A percentile compares a stretch with the other conserved stretches of the same genome.
Evolutionary conservation across 192 early-diverging fungal genomes (phyloP).

Genomic region (Diversispora epigaea): DNA sequence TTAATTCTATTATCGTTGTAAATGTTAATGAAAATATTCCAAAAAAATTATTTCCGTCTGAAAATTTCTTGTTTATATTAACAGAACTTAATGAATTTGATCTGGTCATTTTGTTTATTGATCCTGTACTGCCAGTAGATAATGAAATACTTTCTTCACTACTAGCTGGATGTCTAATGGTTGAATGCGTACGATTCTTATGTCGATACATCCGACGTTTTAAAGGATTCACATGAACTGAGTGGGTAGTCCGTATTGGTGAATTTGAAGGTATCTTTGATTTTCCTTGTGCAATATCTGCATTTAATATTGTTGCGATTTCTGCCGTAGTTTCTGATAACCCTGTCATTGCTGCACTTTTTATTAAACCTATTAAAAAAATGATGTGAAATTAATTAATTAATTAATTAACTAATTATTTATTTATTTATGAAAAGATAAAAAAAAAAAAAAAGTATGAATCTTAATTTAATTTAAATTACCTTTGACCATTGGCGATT

Average conservation of each 20-base stretch:
- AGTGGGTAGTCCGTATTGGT: neutral
- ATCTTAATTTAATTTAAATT: neutral
- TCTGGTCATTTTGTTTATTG: no score
- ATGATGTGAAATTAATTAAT: no score
- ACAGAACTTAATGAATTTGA: neutral
- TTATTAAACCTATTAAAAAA: constrained; percentile 48
- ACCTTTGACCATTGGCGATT: constrained; percentile 69
- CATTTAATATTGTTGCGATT: constrained; percentile 49
- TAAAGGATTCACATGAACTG: no score
- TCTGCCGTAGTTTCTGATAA: constrained; percentile 51
- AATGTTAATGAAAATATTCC: neutral
- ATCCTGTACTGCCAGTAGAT: no score
- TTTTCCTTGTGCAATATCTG: constrained; percentile 37
- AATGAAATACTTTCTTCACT: constrained; percentile 7
- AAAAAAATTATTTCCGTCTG: neutral
- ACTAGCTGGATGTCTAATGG: neutral
- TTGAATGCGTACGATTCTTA: no score
- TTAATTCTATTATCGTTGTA: neutral
- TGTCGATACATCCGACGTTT: no score
- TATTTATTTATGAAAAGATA: constrained; percentile 5
- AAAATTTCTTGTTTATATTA: neutral
- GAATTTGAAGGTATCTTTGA: neutral
- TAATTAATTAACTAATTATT: no score
- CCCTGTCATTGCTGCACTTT: constrained; percentile 57
- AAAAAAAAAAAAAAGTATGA: constrained; percentile 10